Percentiles rank a stretch among this genome's conserved stretches.
phyloP scores from a whole-genome alignment of 768 basidiomycete genomes.

The Suillus decipiens region DNA sequence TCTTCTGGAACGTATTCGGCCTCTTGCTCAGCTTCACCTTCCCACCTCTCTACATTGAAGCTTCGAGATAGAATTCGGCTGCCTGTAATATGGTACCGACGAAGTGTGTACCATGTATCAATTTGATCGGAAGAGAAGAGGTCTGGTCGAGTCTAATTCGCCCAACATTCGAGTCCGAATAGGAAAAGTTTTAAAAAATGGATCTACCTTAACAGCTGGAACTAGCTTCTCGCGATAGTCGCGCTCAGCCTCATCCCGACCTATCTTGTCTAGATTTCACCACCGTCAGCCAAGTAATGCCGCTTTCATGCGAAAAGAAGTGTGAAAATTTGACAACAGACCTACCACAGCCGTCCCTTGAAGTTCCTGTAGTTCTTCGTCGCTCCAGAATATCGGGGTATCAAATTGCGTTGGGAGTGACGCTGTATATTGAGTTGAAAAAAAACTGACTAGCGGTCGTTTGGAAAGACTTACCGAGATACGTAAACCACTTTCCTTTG shows the following conservation, averaged over 20 bases:
- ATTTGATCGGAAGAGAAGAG: conserved; percentile 62
- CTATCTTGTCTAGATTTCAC: conserved; percentile 70
- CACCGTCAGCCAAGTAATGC: conserved; percentile 10
- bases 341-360: conserved; percentile 86
- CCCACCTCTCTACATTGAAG: conserved; percentile 76
- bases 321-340: conserved; percentile 39
- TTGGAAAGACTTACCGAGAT: conserved; percentile 56
- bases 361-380: conserved; percentile 71
- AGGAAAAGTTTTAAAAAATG: conserved; percentile 3
- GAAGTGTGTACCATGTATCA: conserved; percentile 58
- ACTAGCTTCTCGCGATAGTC: conserved; percentile 68
- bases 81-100: conserved; percentile 85
- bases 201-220: conserved; percentile 68
- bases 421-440: conserved; percentile 27
- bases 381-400: conserved; percentile 94
- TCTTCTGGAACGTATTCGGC: conserved; percentile 30
- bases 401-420: conserved; percentile 73
- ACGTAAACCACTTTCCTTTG: conserved; percentile 66
- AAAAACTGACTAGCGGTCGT: neutral
- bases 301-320: neutral
- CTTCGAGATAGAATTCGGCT: conserved; percentile 91
- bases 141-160: conserved; percentile 58
- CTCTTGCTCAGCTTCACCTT: conserved; percentile 21
- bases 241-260: conserved; percentile 76
- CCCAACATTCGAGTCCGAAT: conserved; percentile 5